Evolutionary conservation across 805 yeast genomes (phyloP).

Genomic region (Ogataea haglerorum): DNA sequence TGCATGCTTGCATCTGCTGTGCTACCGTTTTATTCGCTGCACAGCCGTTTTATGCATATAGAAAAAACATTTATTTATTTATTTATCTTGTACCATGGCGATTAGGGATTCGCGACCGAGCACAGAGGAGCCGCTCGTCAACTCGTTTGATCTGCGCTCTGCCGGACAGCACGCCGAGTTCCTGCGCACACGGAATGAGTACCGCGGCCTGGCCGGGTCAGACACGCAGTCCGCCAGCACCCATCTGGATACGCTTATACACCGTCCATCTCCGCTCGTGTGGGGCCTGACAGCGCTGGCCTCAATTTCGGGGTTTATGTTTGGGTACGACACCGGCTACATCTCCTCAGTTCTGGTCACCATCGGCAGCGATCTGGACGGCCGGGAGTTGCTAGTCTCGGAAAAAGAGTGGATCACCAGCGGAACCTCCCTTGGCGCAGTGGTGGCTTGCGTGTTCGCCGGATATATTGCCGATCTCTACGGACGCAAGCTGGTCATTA

Average conservation of each 20-base stretch:
- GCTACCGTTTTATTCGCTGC: not conserved
- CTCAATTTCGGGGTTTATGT: slow-evolving; percentile 57
- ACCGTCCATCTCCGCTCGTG: slow-evolving; percentile 39
- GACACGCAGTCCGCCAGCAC: slow-evolving; percentile 14
- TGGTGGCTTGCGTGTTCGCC: slow-evolving; percentile 46
- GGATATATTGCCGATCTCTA: slow-evolving; percentile 47
- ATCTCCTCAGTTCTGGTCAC: slow-evolving; percentile 54
- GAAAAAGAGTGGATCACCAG: slow-evolving; percentile 52
- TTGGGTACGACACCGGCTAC: slow-evolving; percentile 61
- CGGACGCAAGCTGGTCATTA: slow-evolving; percentile 45
- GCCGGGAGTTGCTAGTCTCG: slow-evolving; percentile 37
- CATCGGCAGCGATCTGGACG: slow-evolving; percentile 45
- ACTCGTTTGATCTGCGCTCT: slow-evolving; percentile 1
- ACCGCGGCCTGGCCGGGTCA: slow-evolving; percentile 37
- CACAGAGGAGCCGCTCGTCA: not conserved
- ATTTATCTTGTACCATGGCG: not conserved
- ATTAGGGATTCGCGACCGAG: slow-evolving; percentile 1
- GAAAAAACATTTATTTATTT: not conserved
- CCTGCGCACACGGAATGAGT: slow-evolving; percentile 3
- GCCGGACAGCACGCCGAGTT: slow-evolving; percentile 1
- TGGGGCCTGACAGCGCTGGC: slow-evolving; percentile 45
- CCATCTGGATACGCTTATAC: slow-evolving; percentile 13
- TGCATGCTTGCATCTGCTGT: not conserved
- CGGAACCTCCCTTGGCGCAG: slow-evolving; percentile 55
- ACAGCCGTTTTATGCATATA: slow-evolving; percentile 4